A percentile compares a stretch with the other conserved stretches of the same genome.
These are phyloP conservation scores for Trichoderma semiorbis DNA, from an alignment of 2,329 filamentous ascomycete genomes.

Conservation along the genomic window DNA sequence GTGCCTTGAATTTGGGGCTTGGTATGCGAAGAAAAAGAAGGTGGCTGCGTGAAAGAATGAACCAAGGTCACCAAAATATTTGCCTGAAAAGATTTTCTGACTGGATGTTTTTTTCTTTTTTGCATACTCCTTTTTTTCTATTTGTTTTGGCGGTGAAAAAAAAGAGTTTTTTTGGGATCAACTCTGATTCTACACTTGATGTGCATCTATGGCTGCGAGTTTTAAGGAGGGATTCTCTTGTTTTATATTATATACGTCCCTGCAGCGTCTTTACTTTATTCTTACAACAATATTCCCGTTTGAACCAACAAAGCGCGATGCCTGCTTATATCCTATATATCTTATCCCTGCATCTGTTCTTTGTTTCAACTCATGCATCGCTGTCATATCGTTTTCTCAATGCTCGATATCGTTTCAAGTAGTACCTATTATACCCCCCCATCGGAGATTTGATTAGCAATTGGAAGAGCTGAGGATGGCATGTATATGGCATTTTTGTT, in stretches of 20 bases:
- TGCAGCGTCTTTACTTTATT: not conserved
- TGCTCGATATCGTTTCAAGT: conserved; percentile 85
- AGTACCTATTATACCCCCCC: conserved; percentile 59
- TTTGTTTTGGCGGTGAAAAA: not conserved
- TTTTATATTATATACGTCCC: not conserved
- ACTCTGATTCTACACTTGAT: not conserved
- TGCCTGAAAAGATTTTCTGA: not conserved
- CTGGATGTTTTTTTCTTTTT: not conserved
- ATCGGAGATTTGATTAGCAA: not conserved
- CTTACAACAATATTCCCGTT: not conserved
- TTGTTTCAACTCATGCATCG: conserved; percentile 27
- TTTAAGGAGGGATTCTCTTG: not conserved
- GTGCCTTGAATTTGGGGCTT: conserved; percentile 82
- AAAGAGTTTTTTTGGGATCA: not conserved
- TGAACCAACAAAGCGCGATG: not conserved
- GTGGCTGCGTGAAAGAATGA: not conserved
- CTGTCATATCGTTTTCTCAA: conserved; percentile 75
- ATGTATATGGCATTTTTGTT: not conserved
- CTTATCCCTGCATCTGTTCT: not conserved
- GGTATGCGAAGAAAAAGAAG: conserved; percentile 72
- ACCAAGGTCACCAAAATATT: not conserved
- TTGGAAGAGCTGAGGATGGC: not conserved
- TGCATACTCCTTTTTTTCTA: not conserved
- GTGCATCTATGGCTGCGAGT: not conserved
- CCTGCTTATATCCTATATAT: not conserved